These are phyloP conservation scores for Gossypium herbaceum DNA, from an alignment of 345 rosid species.

Conservation along the genomic window DNA sequence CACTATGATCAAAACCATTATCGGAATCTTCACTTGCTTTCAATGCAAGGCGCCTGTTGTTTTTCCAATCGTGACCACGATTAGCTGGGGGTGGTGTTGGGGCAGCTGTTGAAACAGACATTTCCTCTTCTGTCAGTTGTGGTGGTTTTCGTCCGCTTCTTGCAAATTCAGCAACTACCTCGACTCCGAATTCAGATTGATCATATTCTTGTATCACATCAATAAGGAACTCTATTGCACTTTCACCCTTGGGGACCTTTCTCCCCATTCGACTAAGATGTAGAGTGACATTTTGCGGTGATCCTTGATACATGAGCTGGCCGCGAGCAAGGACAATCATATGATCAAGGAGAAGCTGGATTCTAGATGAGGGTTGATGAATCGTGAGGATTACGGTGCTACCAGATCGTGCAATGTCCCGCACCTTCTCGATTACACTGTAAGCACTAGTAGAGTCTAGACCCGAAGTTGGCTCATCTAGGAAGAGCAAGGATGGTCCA, in stretches of 20 bases:
- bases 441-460: constrained; percentile 65
- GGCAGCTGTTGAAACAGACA: constrained; percentile 26
- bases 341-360: constrained; percentile 56
- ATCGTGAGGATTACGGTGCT: constrained; percentile 68
- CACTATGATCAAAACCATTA: constrained; percentile 39
- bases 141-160: constrained; percentile 54
- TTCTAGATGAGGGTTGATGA: constrained; percentile 63
- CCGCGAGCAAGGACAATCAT: constrained; percentile 61
- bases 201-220: constrained; percentile 64
- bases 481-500: constrained; percentile 52
- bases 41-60: constrained; percentile 29
- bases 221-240: constrained; percentile 50
- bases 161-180: constrained; percentile 47
- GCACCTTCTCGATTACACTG: constrained; percentile 60
- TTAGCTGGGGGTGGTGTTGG: constrained; percentile 30
- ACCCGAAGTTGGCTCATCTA: constrained; percentile 78
- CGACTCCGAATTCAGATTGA: constrained; percentile 50
- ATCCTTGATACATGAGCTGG: constrained; percentile 64
- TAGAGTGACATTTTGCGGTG: constrained; percentile 47
- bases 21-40: constrained; percentile 16
- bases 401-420: constrained; percentile 54
- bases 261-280: constrained; percentile 52
- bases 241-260: constrained; percentile 55
- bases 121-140: constrained; percentile 27
- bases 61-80: neutral